phyloP scores from a whole-genome alignment of 202 grass and related monocot genomes.

The Setaria viridis region DNA sequence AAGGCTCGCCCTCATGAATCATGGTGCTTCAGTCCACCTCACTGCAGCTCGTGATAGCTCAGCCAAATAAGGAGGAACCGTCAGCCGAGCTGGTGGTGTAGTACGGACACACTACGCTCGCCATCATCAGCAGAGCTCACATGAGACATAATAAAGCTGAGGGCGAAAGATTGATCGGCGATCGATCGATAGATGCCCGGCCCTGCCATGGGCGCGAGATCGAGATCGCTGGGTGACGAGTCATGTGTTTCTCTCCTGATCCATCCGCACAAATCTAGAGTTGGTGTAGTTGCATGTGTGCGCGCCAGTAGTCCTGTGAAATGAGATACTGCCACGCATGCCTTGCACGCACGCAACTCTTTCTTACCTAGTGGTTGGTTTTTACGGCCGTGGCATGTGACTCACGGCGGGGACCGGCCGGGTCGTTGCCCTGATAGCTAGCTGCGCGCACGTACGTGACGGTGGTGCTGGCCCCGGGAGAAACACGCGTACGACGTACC shows the following conservation, averaged over 20 bases:
- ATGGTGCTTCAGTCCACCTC: neutral
- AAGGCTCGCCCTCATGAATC: neutral
- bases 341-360: no score
- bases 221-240: neutral
- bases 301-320: neutral
- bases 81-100: neutral
- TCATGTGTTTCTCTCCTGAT: neutral
- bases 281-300: no score
- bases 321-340: neutral
- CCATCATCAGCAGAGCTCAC: neutral
- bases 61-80: neutral
- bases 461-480: neutral
- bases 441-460: neutral
- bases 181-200: neutral
- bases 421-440: neutral
- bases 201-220: neutral
- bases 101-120: neutral
- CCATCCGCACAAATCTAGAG: no score
- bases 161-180: neutral
- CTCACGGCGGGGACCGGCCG: neutral
- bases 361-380: neutral
- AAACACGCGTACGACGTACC: neutral
- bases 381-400: neutral
- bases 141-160: neutral
- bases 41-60: conserved; percentile 11